Percentiles rank a stretch among this genome's conserved stretches.
Evolutionary conservation across 495 filamentous ascomycete genomes (phyloP).

Genomic region (Penicillium ucsense): DNA sequence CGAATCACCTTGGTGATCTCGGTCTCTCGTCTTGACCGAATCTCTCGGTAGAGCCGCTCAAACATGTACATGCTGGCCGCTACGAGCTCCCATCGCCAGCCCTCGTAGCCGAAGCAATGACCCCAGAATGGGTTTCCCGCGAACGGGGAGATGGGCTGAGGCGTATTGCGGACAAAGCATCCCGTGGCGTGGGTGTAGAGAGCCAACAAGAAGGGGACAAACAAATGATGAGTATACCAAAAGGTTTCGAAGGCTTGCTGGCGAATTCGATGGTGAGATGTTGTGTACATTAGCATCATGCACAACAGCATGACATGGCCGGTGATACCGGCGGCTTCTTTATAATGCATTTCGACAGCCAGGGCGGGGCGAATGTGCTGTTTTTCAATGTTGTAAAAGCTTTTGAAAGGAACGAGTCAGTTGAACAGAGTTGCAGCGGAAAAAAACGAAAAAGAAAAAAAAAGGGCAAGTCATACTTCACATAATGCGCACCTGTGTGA

Average conservation of each 20-base stretch:
- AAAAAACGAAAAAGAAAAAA: neutral
- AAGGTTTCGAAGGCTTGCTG: slow-evolving; percentile 98
- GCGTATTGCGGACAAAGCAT: slow-evolving; percentile 84
- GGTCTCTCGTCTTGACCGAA: slow-evolving; percentile 69
- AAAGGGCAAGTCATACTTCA: slow-evolving; percentile 62
- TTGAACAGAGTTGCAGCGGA: neutral
- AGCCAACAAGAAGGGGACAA: slow-evolving; percentile 87
- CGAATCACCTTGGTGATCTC: slow-evolving; percentile 89
- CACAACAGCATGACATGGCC: slow-evolving; percentile 97
- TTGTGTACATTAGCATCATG: slow-evolving; percentile 98
- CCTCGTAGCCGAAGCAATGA: slow-evolving; percentile 91
- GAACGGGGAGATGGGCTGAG: slow-evolving; percentile 68
- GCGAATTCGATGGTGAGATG: slow-evolving; percentile 83
- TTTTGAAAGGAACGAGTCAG: slow-evolving; percentile 24
- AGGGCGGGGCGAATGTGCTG: slow-evolving; percentile 68
- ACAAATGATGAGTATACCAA: slow-evolving; percentile 98
- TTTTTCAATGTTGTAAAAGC: slow-evolving; percentile 93
- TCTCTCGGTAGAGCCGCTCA: slow-evolving; percentile 88
- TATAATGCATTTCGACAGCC: slow-evolving; percentile 90
- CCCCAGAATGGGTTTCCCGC: slow-evolving; percentile 73
- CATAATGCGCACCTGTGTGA: slow-evolving; percentile 77
- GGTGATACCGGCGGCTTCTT: slow-evolving; percentile 80
- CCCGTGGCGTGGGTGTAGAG: slow-evolving; percentile 94
- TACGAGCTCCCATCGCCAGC: slow-evolving; percentile 94
- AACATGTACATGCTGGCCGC: slow-evolving; percentile 77